Conservation (phyloP, 2,329 filamentous ascomycete genomes). For the Cryoendolithus antarcticus region DNA sequence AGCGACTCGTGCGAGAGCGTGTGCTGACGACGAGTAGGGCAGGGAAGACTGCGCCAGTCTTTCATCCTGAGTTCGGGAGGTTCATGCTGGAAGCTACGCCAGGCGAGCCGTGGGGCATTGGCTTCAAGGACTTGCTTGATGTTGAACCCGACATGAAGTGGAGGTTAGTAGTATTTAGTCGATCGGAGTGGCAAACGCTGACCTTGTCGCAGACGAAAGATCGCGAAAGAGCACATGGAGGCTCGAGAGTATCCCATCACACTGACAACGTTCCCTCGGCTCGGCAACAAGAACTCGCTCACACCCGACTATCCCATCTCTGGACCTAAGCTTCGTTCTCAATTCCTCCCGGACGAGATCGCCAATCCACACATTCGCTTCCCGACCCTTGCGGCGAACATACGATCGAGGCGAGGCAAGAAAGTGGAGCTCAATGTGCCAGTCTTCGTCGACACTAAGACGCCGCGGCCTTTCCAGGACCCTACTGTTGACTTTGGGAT, state of each 20-base stretch:
- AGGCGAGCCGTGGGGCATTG: conserved; percentile 91
- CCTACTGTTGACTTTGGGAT: conserved; percentile 88
- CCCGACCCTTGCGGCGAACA: conserved; percentile 87
- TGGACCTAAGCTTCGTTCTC: conserved; percentile 72
- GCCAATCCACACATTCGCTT: conserved; percentile 94
- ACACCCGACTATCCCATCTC: conserved; percentile 78
- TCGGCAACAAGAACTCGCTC: conserved; percentile 75
- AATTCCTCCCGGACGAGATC: conserved; percentile 93
- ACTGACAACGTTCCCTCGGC: conserved; percentile 84
- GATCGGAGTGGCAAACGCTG: conserved; percentile 8
- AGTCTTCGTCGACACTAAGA: conserved; percentile 77
- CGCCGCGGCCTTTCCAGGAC: conserved; percentile 76
- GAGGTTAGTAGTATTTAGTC: conserved; percentile 40
- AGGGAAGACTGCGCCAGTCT: conserved; percentile 64
- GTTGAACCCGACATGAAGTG: conserved; percentile 95
- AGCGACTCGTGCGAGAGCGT: background rate
- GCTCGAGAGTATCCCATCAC: conserved; percentile 82
- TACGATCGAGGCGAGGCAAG: conserved; percentile 71
- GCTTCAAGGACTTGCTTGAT: conserved; percentile 82
- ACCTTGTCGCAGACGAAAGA: conserved; percentile 48
- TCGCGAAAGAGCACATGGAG: conserved; percentile 91
- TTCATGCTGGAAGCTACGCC: conserved; percentile 98
- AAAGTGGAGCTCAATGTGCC: conserved; percentile 97
- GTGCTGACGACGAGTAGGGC: conserved; percentile 20
- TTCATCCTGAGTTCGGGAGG: conserved; percentile 92